Evolutionary conservation across 2,329 filamentous ascomycete species (phyloP), one percentile per base, ranked within the genome.

Genomic region (Daldinia sp.): DNA sequence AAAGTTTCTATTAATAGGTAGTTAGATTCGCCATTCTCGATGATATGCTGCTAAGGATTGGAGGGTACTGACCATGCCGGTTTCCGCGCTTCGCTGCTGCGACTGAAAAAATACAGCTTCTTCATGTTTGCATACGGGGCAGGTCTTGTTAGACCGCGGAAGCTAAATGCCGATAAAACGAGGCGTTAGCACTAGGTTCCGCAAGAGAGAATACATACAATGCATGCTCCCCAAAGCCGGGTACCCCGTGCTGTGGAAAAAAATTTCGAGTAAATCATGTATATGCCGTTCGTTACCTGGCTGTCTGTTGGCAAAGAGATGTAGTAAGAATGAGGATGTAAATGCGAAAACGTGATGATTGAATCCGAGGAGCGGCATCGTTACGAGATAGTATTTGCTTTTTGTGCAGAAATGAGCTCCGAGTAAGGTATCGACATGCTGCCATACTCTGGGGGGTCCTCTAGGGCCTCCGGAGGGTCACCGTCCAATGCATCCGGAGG

Each of bases 31-130:
- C 17, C 21, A 54, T 51, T 23, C 39, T 39, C 8, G 4, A 37
- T 25, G 4, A 45, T 47, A 6, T 29, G 19, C 7, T 11, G 23
- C 23, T 25, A 27, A 21, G 39, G 49, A 32, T 21, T 51, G 9
- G 17, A 34, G 3, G 11, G 45, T 54, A 73, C 91, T 84, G 80
- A 98, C 95, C 95, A 99, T 99, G 81, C 95, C 95, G 43, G 95
- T 99, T 79, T 98, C 94, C 49, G 93, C 92, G 71, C 91, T 97
- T 79, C 95, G 91, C 82, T 98, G 94, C 77, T 99, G 95, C 65
- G 94, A 97, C 82, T 99, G 95, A 83, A 99, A 99, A 82, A 97
- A 99, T 63, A 99, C 96, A 45, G 94, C 93, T 80, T 98, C 94
- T 71, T 88, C 87, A 77, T 95, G 91, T 69, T 86, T 85, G 83